phyloP scores from a whole-genome alignment of 192 early-diverging fungal species.

The Bifiguratus adelaidae region DNA sequence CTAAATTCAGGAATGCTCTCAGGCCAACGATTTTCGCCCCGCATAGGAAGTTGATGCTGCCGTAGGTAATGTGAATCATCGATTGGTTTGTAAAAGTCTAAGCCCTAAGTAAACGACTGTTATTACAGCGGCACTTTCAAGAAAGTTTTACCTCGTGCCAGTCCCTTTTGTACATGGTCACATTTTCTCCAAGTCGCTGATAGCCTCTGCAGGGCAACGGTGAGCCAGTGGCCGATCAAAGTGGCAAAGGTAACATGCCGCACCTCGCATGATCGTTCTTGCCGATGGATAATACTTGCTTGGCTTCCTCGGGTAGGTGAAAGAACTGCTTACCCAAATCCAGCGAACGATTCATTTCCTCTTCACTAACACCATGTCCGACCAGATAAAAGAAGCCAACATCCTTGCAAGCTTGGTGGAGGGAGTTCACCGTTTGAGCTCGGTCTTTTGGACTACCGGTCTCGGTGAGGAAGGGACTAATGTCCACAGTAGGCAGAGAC shows the following conservation, averaged over 20 bases:
- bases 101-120: constrained; percentile 2
- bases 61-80: constrained; percentile 2
- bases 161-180: constrained; percentile 34
- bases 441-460: too few relatives aligned
- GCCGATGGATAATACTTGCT: constrained; percentile 20
- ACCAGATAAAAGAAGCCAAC: constrained; percentile 32
- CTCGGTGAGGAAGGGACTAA: too few relatives aligned
- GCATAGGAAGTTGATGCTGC: constrained; percentile 12
- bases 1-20: constrained; percentile 11
- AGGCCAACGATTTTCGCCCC: constrained; percentile 29
- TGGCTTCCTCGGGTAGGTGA: constrained; percentile 14
- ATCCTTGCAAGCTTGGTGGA: constrained; percentile 24
- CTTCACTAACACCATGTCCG: constrained; percentile 25
- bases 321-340: constrained; percentile 29
- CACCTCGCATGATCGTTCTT: constrained; percentile 28
- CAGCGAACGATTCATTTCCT: constrained; percentile 13
- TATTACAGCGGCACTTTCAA: background rate
- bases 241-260: background rate
- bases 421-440: too few relatives aligned
- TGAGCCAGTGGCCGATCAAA: background rate
- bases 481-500: too few relatives aligned
- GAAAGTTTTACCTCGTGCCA: constrained; percentile 27
- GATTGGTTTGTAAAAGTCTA: constrained; percentile 34
- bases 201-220: constrained; percentile 28
- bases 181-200: constrained; percentile 36